Evolutionary conservation across 177 flowering plant genomes (phyloP).

Genomic region (Vitis hybrid): DNA sequence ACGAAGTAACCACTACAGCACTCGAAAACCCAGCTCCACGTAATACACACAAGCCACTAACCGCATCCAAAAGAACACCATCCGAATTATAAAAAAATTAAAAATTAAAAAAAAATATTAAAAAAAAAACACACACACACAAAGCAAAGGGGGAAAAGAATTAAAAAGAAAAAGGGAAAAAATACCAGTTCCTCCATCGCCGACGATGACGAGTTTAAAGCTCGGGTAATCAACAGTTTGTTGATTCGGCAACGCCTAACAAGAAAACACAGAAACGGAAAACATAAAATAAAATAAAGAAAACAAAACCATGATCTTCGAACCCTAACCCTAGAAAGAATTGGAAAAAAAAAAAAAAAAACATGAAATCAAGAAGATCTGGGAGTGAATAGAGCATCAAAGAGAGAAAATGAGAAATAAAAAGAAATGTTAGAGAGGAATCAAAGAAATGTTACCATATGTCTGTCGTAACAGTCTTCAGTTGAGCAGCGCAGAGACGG

Average conservation of each 20-base stretch:
- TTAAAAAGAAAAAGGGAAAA: not conserved
- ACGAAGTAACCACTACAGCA: no score
- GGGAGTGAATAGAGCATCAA: no score
- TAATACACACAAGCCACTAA: no score
- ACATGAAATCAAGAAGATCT: no score
- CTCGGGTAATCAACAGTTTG: constrained; percentile 56
- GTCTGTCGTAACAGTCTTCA: no score
- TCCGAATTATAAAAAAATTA: not conserved
- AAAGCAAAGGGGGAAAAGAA: not conserved
- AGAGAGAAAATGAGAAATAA: no score
- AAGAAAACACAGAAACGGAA: not conserved
- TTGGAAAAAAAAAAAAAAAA: no score
- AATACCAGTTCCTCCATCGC: constrained; percentile 60
- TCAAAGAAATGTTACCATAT: constrained; percentile 3
- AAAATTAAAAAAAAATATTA: no score
- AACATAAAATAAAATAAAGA: not conserved
- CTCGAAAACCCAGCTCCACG: no score
- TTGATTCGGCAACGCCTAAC: constrained; percentile 51
- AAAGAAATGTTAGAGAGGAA: not conserved
- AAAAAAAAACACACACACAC: no score
- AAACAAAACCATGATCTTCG: not conserved
- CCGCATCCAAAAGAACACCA: no score
- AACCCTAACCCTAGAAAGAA: not conserved
- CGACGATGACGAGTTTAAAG: constrained; percentile 65
- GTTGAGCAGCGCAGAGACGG: no score